Base-by-base conservation (phyloP, 805 yeast genomes). In the Komagataella phaffii region DNA sequence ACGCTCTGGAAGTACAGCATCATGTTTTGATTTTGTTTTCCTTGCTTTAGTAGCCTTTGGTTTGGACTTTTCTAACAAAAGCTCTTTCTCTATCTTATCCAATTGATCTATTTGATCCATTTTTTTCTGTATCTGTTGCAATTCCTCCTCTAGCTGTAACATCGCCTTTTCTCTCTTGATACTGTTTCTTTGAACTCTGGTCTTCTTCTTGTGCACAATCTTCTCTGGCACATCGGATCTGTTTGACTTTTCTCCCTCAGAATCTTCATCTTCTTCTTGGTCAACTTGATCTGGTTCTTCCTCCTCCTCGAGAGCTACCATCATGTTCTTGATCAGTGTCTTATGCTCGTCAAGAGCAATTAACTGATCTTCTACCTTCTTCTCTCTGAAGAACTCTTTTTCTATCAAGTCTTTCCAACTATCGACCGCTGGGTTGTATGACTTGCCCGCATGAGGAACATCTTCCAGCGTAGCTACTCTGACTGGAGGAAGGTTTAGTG, bases 361-460 rank as follows among this genome's bases (percentile, higher is more conserved):
- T 59, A 85, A 76, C 59, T 79, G 75, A 53, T 80, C 79, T 59
- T 88, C 96, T 52, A 73, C 76, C 49, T 77, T 73, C 60, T 80
- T 78, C 60, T 88, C 95, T 51, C 73, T 71, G 50, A 64, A 73
- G 58, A 74, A 83, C 66, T 89, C 97, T 51, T 73, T 70, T 51
- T 77, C 70, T 50, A 93, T 77, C 58, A 90, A 73, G 17, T 65
- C 67, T 58, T 80, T 80, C 99, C 99, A 93, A 24, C 85, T 79
- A 52, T 83, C 85, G 56, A 82, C 71, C 10, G 91, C 76, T 23
- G 99, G 99, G 63, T 93, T 93, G 63, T 88, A 93, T 2, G 98
- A 90, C 64, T 85, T 86, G 52, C 98, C 98, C 1, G 83, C 93
- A 59, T 83, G 83, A 10, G 96, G 89, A 3, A 81, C 52, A 1